A percentile compares a stretch with the other conserved stretches of the same genome.
phyloP scores from a whole-genome alignment of 2,329 filamentous ascomycete species.

The Simplicillium aogashimaense region DNA sequence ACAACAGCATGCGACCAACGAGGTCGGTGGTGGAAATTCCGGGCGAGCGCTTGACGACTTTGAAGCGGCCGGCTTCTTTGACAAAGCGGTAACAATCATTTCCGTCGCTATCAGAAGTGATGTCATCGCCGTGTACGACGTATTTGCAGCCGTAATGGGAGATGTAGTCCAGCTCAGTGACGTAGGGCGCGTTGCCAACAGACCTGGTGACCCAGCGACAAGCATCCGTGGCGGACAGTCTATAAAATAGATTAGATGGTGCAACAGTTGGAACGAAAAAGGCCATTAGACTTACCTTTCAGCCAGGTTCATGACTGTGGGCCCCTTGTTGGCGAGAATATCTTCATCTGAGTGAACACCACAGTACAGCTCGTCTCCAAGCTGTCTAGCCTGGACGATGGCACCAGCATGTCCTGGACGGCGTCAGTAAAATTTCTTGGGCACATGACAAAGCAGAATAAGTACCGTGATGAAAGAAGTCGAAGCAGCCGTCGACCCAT shows the following conservation, averaged over 20 bases:
- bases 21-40: slow-evolving; percentile 96
- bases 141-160: slow-evolving; percentile 91
- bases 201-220: slow-evolving; percentile 89
- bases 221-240: slow-evolving; percentile 81
- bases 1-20: slow-evolving; percentile 95
- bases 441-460: neutral
- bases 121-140: slow-evolving; percentile 94
- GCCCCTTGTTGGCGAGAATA: slow-evolving; percentile 94
- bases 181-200: slow-evolving; percentile 81
- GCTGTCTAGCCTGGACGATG: slow-evolving; percentile 88
- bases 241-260: slow-evolving; percentile 22
- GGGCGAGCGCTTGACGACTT: slow-evolving; percentile 91
- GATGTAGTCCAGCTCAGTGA: slow-evolving; percentile 89
- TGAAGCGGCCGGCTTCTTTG: slow-evolving; percentile 87
- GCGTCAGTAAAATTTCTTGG: neutral
- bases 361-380: slow-evolving; percentile 80
- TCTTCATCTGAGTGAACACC: slow-evolving; percentile 94
- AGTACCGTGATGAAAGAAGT: slow-evolving; percentile 95
- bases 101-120: slow-evolving; percentile 86
- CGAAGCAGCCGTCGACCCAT: slow-evolving; percentile 98
- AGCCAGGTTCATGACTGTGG: slow-evolving; percentile 88
- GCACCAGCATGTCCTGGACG: slow-evolving; percentile 79
- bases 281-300: slow-evolving; percentile 54
- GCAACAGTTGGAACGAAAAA: neutral
- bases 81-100: slow-evolving; percentile 98